A percentile compares a stretch with the other conserved stretches of the same genome.
These are phyloP conservation scores for Vachellia pachyceras DNA, from an alignment of 306 rosid genomes.

Conservation along the genomic window DNA sequence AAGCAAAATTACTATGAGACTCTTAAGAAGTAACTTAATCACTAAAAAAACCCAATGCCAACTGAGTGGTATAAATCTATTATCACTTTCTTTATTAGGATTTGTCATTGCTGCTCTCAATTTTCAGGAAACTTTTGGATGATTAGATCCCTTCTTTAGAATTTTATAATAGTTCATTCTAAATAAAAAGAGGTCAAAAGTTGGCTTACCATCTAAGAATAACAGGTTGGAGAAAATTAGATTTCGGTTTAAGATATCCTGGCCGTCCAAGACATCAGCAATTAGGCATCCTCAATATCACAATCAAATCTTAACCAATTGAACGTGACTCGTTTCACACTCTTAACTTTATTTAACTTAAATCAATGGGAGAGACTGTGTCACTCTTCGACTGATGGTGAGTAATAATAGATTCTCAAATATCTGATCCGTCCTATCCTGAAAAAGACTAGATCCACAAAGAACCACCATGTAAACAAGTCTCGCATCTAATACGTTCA, in stretches of 20 bases:
- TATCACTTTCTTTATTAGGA: too few species aligned
- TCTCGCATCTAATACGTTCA: not conserved
- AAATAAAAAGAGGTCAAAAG: not conserved
- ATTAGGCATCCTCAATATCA: not conserved
- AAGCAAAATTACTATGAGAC: too few species aligned
- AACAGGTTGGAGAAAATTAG: not conserved
- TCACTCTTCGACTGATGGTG: not conserved
- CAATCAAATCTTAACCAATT: not conserved
- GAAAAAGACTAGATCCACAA: not conserved
- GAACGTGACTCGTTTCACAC: not conserved
- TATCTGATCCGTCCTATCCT: not conserved
- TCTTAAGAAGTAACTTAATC: too few species aligned
- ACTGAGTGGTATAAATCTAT: too few species aligned
- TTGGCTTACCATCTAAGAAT: not conserved
- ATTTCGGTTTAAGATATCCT: too few species aligned
- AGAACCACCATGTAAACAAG: not conserved
- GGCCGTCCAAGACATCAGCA: too few species aligned
- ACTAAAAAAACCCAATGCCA: too few species aligned
- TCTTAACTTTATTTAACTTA: not conserved
- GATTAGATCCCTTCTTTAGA: too few species aligned
- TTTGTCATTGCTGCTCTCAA: too few species aligned
- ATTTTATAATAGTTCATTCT: too few species aligned
- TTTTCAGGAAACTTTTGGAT: too few species aligned
- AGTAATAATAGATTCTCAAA: not conserved
- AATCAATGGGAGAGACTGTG: not conserved